Evolutionary conservation across 2,329 filamentous ascomycete species (phyloP), one percentile per base, ranked within the genome.

Genomic region (Penicillium janthinellum): DNA sequence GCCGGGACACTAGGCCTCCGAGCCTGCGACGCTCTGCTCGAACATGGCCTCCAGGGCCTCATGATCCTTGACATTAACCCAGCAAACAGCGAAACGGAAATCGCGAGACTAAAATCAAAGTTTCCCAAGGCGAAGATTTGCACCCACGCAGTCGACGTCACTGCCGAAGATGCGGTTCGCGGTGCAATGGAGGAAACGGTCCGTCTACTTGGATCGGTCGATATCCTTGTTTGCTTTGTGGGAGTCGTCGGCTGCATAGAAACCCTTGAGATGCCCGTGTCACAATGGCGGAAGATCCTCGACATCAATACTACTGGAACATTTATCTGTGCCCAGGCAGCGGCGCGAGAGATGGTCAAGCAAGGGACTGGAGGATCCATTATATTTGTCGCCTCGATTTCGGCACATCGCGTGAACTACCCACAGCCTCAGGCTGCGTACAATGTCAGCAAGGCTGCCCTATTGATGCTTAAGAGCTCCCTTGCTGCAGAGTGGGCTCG

Each of bases 401-500:
- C 86, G 1, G 89, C 82, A 0, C 88, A 91, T 63, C 72, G 82
- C 2, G 88, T 89, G 57, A 91, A 91, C 67, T 91, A 81, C 67
- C 89, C 89, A 0, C 89, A 91, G 69, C 88, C 89, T 0, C 90
- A 92, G 69, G 81, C 80, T 0, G 84, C 86, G 0, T 92, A 93
- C 70, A 92, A 93, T 64, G 86, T 86, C 1, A 86, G 83, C 63
- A 93, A 93, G 73, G 85, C 88, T 0, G 88, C 84, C 0, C 73
- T 92, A 1, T 66, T 89, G 34, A 83, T 85, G 53, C 72, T 92
- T 65, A 87, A 85, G 52, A 85, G 82, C 63, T 87, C 81, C 38
- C 75, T 92, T 15, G 90, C 89, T 0, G 88, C 87, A 0, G 90
- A 93, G 73, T 92, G 89, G 90, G 87, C 87, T 0, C 75, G 79